phyloP scores from a whole-genome alignment of 2,329 filamentous ascomycete genomes.

The Hypomyces rosellus region DNA sequence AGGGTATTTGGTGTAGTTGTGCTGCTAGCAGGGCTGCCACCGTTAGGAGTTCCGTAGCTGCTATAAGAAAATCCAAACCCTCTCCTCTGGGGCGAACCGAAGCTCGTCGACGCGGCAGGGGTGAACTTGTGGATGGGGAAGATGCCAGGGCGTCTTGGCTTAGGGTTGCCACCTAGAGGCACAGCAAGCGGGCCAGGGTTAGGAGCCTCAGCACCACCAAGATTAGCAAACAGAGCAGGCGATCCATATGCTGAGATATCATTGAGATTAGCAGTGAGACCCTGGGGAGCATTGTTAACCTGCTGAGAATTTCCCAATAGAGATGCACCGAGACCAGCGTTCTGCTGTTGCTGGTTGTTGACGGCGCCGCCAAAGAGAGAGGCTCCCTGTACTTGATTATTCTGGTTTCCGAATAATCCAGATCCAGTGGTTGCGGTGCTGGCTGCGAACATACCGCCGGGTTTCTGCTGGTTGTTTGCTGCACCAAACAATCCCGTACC shows the following conservation, averaged over 20 bases:
- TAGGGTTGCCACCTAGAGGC: conserved; percentile 68
- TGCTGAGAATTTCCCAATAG: conserved; percentile 52
- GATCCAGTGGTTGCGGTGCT: conserved; percentile 38
- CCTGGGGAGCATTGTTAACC: conserved; percentile 48
- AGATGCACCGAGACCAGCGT: conserved; percentile 41
- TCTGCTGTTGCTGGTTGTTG: conserved; percentile 45
- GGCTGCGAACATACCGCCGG: conserved; percentile 47
- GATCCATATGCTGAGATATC: conserved; percentile 88
- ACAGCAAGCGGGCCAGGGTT: conserved; percentile 90
- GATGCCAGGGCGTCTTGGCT: conserved; percentile 71
- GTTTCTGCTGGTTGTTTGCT: conserved; percentile 32
- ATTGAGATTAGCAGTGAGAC: conserved; percentile 70
- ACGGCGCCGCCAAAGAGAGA: conserved; percentile 41
- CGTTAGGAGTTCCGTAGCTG: conserved; percentile 75
- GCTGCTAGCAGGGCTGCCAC: conserved; percentile 57
- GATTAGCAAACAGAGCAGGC: conserved; percentile 73
- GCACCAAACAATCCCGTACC: conserved; percentile 46
- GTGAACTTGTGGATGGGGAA: conserved; percentile 84
- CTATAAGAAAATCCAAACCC: conserved; percentile 93
- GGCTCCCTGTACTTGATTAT: conserved; percentile 38
- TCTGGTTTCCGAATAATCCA: conserved; percentile 49
- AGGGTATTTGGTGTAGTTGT: conserved; percentile 62
- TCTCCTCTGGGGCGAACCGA: conserved; percentile 76
- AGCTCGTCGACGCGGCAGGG: conserved; percentile 69
- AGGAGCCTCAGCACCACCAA: conserved; percentile 54